Evolutionary conservation across 2,329 filamentous ascomycete genomes (phyloP).

Genomic region (Phaeosphaeriaceae sp.): DNA sequence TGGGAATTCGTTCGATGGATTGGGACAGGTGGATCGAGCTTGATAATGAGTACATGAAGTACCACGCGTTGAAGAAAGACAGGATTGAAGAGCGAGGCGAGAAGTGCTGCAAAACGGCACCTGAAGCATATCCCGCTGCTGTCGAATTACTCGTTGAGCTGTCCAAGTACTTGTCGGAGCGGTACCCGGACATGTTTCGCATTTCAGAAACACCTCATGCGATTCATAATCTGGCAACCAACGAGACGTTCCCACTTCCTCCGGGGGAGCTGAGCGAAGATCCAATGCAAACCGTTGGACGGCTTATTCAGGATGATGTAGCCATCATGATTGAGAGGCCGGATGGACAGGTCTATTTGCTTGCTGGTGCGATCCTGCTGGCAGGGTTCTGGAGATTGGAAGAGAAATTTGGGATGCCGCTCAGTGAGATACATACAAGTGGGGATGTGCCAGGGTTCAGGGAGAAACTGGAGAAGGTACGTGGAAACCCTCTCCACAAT

Average conservation of each 20-base stretch:
- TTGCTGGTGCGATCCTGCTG: slow-evolving; percentile 77
- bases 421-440: slow-evolving; percentile 80
- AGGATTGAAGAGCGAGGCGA: slow-evolving; percentile 71
- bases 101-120: slow-evolving; percentile 64
- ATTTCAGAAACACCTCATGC: slow-evolving; percentile 63
- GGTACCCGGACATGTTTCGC: slow-evolving; percentile 75
- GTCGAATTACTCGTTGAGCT: slow-evolving; percentile 80
- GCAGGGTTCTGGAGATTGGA: slow-evolving; percentile 83
- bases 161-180: slow-evolving; percentile 70
- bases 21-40: slow-evolving; percentile 84
- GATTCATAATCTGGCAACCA: slow-evolving; percentile 73
- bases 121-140: slow-evolving; percentile 74
- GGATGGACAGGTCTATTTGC: slow-evolving; percentile 82
- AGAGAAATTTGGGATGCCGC: slow-evolving; percentile 81
- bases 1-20: slow-evolving; percentile 75
- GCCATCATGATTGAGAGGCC: slow-evolving; percentile 80
- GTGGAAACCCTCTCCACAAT: background rate
- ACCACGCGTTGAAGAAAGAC: slow-evolving; percentile 72
- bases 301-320: slow-evolving; percentile 81
- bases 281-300: slow-evolving; percentile 76
- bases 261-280: slow-evolving; percentile 71
- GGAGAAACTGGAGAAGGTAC: slow-evolving; percentile 69
- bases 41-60: slow-evolving; percentile 78
- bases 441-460: slow-evolving; percentile 77
- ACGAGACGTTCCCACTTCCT: slow-evolving; percentile 71